Evolutionary conservation across 2,329 filamentous ascomycete species (phyloP), one percentile per base, ranked within the genome.

Genomic region (Arthrobotrys musiformis): DNA sequence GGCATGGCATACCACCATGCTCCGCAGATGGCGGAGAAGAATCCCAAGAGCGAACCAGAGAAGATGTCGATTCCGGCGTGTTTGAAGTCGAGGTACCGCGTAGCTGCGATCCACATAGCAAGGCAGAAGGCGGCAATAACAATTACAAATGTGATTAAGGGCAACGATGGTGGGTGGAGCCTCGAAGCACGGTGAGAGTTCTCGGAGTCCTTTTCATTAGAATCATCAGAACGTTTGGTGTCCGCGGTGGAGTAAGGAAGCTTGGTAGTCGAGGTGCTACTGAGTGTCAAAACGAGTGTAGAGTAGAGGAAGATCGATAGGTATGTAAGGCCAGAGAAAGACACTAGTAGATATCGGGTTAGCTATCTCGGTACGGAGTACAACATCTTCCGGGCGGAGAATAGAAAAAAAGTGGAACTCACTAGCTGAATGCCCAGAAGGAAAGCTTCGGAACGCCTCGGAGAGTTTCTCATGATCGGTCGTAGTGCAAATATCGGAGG

Each of bases 391-490:
- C 42, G n/a, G 24, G 11, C 40, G 50, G 9, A 19, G n/a, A 6
- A 42, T 19, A 42, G n/a, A n/a, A 37, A n/a, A 86, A 22, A 15
- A 22, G 15, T 22, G 37, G 19, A 42, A 61, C 66, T 66, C 61
- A 77, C 73, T 90, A 44, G 90, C 93, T 24, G 91, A 85, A 84
- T 94, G 92, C 0, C 92, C 92, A 67, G 90, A 92, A 0, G 92
- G 92, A 80, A 93, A 97, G 81, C 91, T 94, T 52, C 92, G 88
- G 84, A 97, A 97, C 0, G 92, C 93, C 81, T 97, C 93, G 62
- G 93, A 85, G 58, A 93, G 86, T n/a, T 86, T 85, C 54, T 86
- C 82, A 15, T 83, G 83, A 82, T 93, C 88, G 0, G 86, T 86
- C 79, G 91, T 90, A 62, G 84, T 86, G 86, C 94, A 97, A 70